Conservation (phyloP, 2,329 filamentous ascomycete species). For the Chalara sp. region DNA sequence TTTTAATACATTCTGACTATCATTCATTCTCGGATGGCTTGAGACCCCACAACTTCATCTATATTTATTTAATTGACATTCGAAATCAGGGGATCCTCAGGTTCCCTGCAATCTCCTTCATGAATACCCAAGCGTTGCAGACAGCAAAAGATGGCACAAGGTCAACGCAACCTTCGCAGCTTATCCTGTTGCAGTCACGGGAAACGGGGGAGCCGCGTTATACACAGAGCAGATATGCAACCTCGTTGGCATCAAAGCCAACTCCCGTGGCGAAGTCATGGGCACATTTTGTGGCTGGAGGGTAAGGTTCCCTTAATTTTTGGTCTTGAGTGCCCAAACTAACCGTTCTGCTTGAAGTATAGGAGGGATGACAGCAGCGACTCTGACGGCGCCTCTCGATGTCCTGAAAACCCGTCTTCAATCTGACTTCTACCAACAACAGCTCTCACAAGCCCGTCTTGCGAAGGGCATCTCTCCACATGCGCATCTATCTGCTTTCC, state of each 20-base stretch:
- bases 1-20: too few relatives aligned
- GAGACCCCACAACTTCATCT: too few relatives aligned
- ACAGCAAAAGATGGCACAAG: neutral
- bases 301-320: constrained; percentile 45
- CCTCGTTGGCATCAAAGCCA: constrained; percentile 29
- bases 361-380: constrained; percentile 84
- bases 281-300: constrained; percentile 88
- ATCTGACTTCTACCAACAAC: constrained; percentile 87
- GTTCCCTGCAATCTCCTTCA: constrained; percentile 12
- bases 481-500: constrained; percentile 54
- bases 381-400: constrained; percentile 90
- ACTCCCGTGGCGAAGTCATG: constrained; percentile 66
- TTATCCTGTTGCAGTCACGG: constrained; percentile 47
- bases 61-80: too few relatives aligned
- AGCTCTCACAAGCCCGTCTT: constrained; percentile 63
- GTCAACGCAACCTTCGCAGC: constrained; percentile 9
- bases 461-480: constrained; percentile 42
- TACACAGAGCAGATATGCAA: constrained; percentile 31
- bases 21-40: too few relatives aligned
- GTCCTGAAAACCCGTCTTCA: constrained; percentile 91
- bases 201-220: constrained; percentile 53
- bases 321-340: constrained; percentile 1
- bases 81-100: neutral
- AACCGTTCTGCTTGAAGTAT: constrained; percentile 43
- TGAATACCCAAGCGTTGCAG: constrained; percentile 20